Evolutionary conservation across 1,284 basidiomycete species (phyloP), one percentile per base, ranked within the genome.

Genomic region (Ganoderma leucocontextum): DNA sequence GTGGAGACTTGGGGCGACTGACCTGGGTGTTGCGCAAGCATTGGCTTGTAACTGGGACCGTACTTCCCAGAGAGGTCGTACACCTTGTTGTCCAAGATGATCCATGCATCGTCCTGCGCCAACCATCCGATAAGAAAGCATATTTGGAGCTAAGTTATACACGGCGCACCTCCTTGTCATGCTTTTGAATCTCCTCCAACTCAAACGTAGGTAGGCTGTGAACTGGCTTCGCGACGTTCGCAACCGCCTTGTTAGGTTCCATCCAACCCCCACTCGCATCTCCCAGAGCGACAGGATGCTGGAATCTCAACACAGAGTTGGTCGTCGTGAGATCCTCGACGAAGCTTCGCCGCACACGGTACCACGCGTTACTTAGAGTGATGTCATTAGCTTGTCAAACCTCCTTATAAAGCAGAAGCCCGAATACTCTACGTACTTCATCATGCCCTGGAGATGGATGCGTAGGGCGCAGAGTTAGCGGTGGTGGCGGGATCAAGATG

Each of bases 31-130:
- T 73, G 74, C 2, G 64, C 62, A 12, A 76, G 63, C 3, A 74
- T 70, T 9, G 70, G 70, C 5, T 73, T 75, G 55, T 12, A n/a
- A 12, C 33, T 58, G 33, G 55, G 55, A 12, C 35, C 35, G 19
- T 38, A 10, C 17, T 36, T 38, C 35, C 52, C 52, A 33, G 52
- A 53, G 2, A 76, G 72, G 58, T 76, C 75, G 59, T 76, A 76
- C 17, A 76, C 74, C 63, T 75, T 73, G 57, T 74, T 71, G 59
- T 76, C 74, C n/a, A 76, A 53, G 38, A 76, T 75, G 22, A 76
- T 62, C 75, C 75, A 76, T 7, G 73, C 72, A 42, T 74, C 75
- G n/a, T 75, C 71, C 73, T 75, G 44, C 6, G 55, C 6, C 19
- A 58, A 57, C 17, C 1, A 9, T 29, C 29, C 17, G 2, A 38